phyloP scores from a whole-genome alignment of 2,329 filamentous ascomycete species.

The Cercospora brassicicola region DNA sequence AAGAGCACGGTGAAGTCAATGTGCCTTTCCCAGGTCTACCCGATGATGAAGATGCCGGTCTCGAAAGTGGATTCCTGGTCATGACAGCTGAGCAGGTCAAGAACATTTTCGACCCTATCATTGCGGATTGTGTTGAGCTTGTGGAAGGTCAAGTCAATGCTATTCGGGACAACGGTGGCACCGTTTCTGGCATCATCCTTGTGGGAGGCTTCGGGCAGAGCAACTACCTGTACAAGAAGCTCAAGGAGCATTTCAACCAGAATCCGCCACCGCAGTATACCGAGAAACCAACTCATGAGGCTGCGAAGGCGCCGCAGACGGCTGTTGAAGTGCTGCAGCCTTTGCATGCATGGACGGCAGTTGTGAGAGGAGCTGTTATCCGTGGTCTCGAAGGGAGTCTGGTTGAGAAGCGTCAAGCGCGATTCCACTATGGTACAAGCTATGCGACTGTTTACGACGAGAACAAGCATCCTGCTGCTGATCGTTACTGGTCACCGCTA shows the following conservation, averaged over 20 bases:
- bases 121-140: constrained; percentile 60
- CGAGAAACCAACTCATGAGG: constrained; percentile 67
- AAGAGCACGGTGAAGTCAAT: constrained; percentile 65
- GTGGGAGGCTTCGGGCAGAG: constrained; percentile 81
- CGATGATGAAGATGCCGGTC: constrained; percentile 71
- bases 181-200: constrained; percentile 67
- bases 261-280: constrained; percentile 60
- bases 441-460: constrained; percentile 77
- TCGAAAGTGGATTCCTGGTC: constrained; percentile 74
- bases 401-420: constrained; percentile 71
- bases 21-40: constrained; percentile 74
- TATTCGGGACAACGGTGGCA: constrained; percentile 43
- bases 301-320: constrained; percentile 44
- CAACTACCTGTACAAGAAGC: constrained; percentile 65
- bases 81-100: constrained; percentile 71
- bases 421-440: constrained; percentile 77
- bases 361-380: constrained; percentile 74
- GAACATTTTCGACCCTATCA: constrained; percentile 64
- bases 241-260: constrained; percentile 66
- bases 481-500: constrained; percentile 75
- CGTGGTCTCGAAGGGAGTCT: constrained; percentile 75
- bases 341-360: constrained; percentile 78
- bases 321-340: constrained; percentile 79
- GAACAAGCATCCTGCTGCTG: constrained; percentile 68
- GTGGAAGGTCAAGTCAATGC: constrained; percentile 53